Evolutionary conservation across 345 rosid genomes (phyloP).

Genomic region (Acer saccharum): DNA sequence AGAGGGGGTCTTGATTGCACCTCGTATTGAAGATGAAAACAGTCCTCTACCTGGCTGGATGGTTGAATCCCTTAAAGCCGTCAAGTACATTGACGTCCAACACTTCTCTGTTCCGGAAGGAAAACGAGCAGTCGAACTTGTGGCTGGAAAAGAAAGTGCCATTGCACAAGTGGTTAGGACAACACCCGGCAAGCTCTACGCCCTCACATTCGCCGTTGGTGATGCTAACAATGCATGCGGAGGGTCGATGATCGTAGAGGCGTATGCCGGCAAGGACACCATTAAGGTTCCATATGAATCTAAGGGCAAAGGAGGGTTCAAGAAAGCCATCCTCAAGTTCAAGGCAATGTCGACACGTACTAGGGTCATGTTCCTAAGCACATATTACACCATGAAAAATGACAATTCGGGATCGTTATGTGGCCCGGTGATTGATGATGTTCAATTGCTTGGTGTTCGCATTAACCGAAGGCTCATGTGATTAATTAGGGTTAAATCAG

Average conservation of each 20-base stretch:
- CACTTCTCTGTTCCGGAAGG: conserved; percentile 49
- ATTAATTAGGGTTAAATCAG: background rate
- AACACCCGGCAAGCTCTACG: conserved; percentile 33
- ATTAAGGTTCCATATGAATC: conserved; percentile 42
- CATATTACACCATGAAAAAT: conserved; percentile 43
- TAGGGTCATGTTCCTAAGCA: conserved; percentile 45
- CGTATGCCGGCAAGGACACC: conserved; percentile 38
- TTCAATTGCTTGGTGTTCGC: conserved; percentile 33
- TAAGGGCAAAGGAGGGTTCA: conserved; percentile 52
- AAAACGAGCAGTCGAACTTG: conserved; percentile 46
- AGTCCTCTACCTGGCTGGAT: conserved; percentile 57
- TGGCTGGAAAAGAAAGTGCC: conserved; percentile 62
- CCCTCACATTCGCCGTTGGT: conserved; percentile 40
- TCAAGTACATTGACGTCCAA: conserved; percentile 44
- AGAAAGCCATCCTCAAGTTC: conserved; percentile 36
- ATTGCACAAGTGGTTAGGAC: conserved; percentile 46
- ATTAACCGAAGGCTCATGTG: conserved; percentile 1
- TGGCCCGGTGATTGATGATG: conserved; percentile 55
- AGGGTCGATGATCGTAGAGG: conserved; percentile 47
- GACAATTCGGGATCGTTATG: conserved; percentile 50
- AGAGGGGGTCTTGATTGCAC: conserved; percentile 57
- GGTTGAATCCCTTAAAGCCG: conserved; percentile 59
- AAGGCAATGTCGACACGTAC: conserved; percentile 33
- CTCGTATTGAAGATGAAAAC: conserved; percentile 55
- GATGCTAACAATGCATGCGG: conserved; percentile 46